Base-by-base conservation (phyloP, 805 yeast species). In the Metschnikowia arizonensis region DNA sequence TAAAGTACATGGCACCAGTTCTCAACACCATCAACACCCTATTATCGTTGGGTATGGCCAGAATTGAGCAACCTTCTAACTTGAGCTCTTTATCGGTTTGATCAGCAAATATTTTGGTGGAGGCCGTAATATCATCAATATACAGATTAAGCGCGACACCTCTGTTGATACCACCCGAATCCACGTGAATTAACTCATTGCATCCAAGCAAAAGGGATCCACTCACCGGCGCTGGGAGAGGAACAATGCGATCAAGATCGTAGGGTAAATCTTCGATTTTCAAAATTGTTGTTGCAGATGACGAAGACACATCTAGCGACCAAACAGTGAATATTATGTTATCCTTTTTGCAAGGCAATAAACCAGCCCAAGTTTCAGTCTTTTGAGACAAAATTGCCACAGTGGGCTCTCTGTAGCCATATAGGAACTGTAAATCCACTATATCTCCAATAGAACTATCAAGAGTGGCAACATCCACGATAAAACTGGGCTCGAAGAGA, bases 371-470 rank as follows among this genome's bases (percentile, higher is more conserved):
- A 0, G 89, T 79, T 15, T 76, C 71, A 14, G 65, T 53, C 37
- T 58, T 67, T 26, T 79, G 78, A 43, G 81, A 76, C 23, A 88
- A 59, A 4, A 88, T 72, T 0, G 85, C 91, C 17, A 88, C 53
- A 0, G 97, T 90, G 0, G 97, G 95, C 47, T 84, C 93, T 52
- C 84, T 69, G 58, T 88, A 91, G 45, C 83, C 83, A 57, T 81
- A 64, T 32, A 91, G 63, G 59, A 86, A 90, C 40, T 79, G 80
- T 53, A 83, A 73, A 58, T 87, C 95, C 2, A 84, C 69, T 12
- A 93, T 78, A 50, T 82, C 79, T 2, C 72, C 75, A 36, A 89
- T 72, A 4, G 77, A 71, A 0, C 78, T 55, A 52, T 83, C 81
- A 31, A 91, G 65, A 21, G 75, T 67, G 1, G 76, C 65, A 0